These are phyloP conservation scores for Emmonsia crescens DNA, from an alignment of 2,329 filamentous ascomycete species.

Conservation along the genomic window DNA sequence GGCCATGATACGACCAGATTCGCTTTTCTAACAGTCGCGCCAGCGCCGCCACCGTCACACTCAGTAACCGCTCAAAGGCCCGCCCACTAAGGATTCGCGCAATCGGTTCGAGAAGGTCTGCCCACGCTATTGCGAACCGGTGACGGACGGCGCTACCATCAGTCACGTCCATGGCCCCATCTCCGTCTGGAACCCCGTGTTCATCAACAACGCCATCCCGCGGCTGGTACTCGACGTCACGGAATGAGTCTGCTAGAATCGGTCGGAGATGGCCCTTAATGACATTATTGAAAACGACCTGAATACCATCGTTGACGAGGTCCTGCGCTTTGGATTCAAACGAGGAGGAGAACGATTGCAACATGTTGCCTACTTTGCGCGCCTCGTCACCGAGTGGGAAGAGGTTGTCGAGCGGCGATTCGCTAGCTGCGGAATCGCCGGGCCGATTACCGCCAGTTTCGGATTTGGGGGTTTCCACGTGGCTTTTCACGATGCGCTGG, in stretches of 20 bases:
- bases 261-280: conserved; percentile 75
- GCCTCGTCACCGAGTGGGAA: conserved; percentile 77
- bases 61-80: conserved; percentile 66
- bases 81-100: conserved; percentile 69
- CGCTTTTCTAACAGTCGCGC: conserved; percentile 75
- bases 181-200: conserved; percentile 12
- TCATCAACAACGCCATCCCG: conserved; percentile 38
- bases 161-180: conserved; percentile 21
- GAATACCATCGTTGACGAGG: conserved; percentile 70
- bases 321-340: conserved; percentile 73
- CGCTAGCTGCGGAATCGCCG: conserved; percentile 15
- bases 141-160: conserved; percentile 57
- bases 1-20: conserved; percentile 67
- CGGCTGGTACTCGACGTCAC: conserved; percentile 76
- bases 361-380: conserved; percentile 53
- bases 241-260: conserved; percentile 77
- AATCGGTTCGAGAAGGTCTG: conserved; percentile 72
- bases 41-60: conserved; percentile 62
- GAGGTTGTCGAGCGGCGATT: conserved; percentile 43
- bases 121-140: conserved; percentile 78
- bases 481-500: conserved; percentile 65
- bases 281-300: conserved; percentile 78
- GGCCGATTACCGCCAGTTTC: conserved; percentile 28
- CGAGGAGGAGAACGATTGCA: conserved; percentile 57
- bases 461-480: conserved; percentile 36